Conservation (phyloP, 1,284 basidiomycete genomes). For the Trichosporon ovoides region DNA sequence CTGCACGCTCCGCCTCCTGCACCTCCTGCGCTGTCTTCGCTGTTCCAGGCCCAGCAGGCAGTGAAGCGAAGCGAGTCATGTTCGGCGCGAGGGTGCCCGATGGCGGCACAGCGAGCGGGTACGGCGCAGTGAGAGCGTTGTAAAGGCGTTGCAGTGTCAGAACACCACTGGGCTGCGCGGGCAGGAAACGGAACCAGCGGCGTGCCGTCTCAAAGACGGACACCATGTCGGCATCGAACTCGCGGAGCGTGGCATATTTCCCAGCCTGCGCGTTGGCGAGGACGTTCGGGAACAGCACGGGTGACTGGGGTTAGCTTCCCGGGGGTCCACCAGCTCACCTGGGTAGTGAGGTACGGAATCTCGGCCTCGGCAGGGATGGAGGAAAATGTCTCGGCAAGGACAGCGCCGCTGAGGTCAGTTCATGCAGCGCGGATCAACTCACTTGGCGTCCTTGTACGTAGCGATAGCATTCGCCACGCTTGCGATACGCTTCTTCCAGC, state of each 20-base stretch:
- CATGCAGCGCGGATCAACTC: conserved; percentile 6
- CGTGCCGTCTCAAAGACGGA: conserved; percentile 79
- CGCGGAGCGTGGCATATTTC: conserved; percentile 59
- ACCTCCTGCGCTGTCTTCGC: conserved; percentile 52
- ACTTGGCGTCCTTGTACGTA: conserved; percentile 47
- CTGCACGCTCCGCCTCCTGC: conserved; percentile 52
- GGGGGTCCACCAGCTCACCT: conserved; percentile 28
- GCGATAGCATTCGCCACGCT: conserved; percentile 28
- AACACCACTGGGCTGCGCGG: conserved; percentile 69
- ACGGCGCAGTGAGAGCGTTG: conserved; percentile 42
- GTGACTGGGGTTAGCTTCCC: conserved; percentile 20
- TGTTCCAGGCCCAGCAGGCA: conserved; percentile 72
- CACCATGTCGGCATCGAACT: conserved; percentile 81
- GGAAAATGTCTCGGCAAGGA: conserved; percentile 61
- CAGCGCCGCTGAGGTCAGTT: conserved; percentile 54
- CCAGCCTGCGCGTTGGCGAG: conserved; percentile 58
- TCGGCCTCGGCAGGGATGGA: conserved; percentile 60
- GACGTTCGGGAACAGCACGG: conserved; percentile 30
- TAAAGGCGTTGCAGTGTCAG: conserved; percentile 64
- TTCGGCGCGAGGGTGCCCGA: conserved; percentile 54
- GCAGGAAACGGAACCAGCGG: conserved; percentile 62
- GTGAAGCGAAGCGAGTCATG: conserved; percentile 65
- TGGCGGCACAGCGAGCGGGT: conserved; percentile 52
- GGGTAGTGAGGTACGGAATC: conserved; percentile 57
- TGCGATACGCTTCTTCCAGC: conserved; percentile 26